Conservation (phyloP, 2,329 filamentous ascomycete genomes). For the Nemania abortiva region DNA sequence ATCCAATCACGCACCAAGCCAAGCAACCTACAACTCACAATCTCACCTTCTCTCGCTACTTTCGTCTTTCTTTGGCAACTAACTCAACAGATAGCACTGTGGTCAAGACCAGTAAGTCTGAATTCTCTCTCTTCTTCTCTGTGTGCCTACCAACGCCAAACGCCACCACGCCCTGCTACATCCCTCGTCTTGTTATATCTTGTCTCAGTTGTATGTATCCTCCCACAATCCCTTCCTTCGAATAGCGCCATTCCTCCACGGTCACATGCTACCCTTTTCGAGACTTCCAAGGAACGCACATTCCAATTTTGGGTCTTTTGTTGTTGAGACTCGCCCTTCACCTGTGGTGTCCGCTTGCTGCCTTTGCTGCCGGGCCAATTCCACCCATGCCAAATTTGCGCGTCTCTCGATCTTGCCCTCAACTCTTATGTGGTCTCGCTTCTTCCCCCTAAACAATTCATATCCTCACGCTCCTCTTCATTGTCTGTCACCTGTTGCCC, state of each 20-base stretch:
- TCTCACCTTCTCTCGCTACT: background rate
- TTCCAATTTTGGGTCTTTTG: conserved; percentile 36
- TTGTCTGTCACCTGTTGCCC: conserved; percentile 2
- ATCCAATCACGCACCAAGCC: conserved; percentile 25
- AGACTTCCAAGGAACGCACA: conserved; percentile 40
- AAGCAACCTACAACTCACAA: conserved; percentile 6
- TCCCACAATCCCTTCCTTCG: conserved; percentile 39
- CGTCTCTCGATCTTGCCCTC: conserved; percentile 20
- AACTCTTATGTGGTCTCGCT: background rate
- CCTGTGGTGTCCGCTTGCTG: background rate
- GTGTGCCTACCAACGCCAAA: background rate
- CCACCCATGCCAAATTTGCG: conserved; percentile 32
- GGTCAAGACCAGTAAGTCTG: conserved; percentile 10
- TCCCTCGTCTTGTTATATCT: conserved; percentile 41
- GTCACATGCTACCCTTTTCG: conserved; percentile 2
- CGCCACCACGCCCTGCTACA: background rate
- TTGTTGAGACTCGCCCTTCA: conserved; percentile 23
- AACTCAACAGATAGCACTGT: conserved; percentile 12
- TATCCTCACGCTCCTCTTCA: conserved; percentile 39
- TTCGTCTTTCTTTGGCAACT: background rate
- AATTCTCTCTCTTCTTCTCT: background rate
- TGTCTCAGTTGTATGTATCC: conserved; percentile 23
- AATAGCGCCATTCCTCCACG: conserved; percentile 46
- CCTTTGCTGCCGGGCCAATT: conserved; percentile 39
- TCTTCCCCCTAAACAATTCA: conserved; percentile 17